A percentile compares a stretch with the other conserved stretches of the same genome.
These are phyloP conservation scores for Coemansia sp. DNA, from an alignment of 192 early-diverging fungal species.

Conservation along the genomic window DNA sequence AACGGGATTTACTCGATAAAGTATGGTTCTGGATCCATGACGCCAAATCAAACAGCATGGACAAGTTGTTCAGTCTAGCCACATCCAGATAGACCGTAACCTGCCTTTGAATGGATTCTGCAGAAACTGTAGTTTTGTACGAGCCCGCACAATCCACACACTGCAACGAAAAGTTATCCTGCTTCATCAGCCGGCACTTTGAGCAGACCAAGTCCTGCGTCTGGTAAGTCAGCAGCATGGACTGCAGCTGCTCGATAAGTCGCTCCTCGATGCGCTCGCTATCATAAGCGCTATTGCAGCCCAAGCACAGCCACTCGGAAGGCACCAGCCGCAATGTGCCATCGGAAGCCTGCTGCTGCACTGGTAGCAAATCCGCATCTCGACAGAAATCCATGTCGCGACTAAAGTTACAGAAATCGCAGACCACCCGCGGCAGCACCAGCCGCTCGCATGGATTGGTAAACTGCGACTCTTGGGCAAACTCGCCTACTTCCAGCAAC, in stretches of 20 bases:
- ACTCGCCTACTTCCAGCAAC: constrained; percentile 77
- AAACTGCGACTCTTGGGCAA: constrained; percentile 74
- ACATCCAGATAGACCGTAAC: constrained; percentile 41
- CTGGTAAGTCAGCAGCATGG: constrained; percentile 72
- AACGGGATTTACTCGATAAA: background rate
- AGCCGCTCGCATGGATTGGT: constrained; percentile 80
- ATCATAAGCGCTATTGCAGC: constrained; percentile 80
- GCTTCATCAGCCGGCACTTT: constrained; percentile 78
- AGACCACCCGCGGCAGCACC: constrained; percentile 76
- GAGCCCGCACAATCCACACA: constrained; percentile 73
- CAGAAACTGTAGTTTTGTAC: constrained; percentile 32
- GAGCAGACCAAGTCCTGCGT: constrained; percentile 82
- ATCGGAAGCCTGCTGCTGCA: constrained; percentile 24
- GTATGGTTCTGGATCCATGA: constrained; percentile 19
- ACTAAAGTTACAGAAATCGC: constrained; percentile 81
- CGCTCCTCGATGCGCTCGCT: constrained; percentile 74
- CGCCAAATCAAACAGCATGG: constrained; percentile 38
- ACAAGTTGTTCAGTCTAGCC: constrained; percentile 21
- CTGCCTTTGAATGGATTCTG: constrained; percentile 19
- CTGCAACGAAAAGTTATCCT: constrained; percentile 68
- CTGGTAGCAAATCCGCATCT: constrained; percentile 65
- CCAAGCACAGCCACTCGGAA: constrained; percentile 69
- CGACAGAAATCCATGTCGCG: constrained; percentile 91
- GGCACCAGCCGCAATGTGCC: constrained; percentile 7
- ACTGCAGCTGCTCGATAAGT: constrained; percentile 71